Evolutionary conservation across 495 filamentous ascomycete genomes (phyloP).

Genomic region (Trichoderma erinaceum): DNA sequence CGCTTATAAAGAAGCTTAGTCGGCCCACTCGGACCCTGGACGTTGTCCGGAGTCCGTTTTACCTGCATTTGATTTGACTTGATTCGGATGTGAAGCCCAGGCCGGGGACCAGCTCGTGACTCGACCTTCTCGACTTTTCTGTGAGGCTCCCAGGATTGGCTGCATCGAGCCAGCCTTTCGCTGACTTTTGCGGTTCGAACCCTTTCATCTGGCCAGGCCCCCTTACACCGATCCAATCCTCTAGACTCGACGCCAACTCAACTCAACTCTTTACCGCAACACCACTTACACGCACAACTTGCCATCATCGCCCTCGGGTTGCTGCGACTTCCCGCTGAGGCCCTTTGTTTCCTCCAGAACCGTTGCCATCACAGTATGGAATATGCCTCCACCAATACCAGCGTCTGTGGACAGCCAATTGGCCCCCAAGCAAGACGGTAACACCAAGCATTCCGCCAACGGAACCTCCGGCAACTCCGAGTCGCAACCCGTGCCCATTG

Average conservation of each 20-base stretch:
- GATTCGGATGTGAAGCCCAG: not conserved
- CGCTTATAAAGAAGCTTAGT: constrained; percentile 12
- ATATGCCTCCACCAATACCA: constrained; percentile 8
- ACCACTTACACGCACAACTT: not conserved
- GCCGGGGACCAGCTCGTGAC: not conserved
- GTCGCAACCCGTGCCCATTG: not conserved
- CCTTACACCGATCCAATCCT: not conserved
- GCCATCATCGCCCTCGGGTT: not conserved
- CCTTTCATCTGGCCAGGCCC: not conserved
- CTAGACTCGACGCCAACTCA: not conserved
- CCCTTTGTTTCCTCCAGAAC: not conserved
- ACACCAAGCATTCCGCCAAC: not conserved
- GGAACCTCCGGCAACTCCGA: not conserved
- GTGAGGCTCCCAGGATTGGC: not conserved
- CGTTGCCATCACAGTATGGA: not conserved
- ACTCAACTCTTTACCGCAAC: not conserved
- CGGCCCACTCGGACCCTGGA: constrained; percentile 12
- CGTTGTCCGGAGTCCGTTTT: constrained; percentile 8
- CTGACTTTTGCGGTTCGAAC: not conserved
- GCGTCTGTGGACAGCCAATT: not conserved
- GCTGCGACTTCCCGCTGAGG: not conserved
- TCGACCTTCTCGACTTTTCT: not conserved
- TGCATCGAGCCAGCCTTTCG: not conserved
- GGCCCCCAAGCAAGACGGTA: constrained; percentile 2
- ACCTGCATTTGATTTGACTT: not conserved